Conservation (phyloP, 2,329 filamentous ascomycete genomes). For the Didymella exigua region DNA sequence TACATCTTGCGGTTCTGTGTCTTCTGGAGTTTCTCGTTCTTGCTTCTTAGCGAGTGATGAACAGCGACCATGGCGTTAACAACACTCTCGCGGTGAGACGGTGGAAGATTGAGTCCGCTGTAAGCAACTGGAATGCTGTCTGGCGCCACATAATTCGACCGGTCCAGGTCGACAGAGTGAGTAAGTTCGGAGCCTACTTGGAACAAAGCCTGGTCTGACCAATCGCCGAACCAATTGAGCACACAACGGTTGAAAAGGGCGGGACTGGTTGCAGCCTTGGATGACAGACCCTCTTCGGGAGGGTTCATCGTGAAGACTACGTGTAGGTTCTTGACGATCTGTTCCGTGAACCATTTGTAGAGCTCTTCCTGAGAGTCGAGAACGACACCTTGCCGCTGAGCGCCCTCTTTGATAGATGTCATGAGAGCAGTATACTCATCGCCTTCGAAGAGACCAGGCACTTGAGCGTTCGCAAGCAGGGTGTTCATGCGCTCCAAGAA, state of each 20-base stretch:
- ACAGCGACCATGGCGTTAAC: constrained; percentile 99
- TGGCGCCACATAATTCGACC: constrained; percentile 80
- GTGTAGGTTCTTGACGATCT: constrained; percentile 98
- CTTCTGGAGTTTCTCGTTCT: constrained; percentile 85
- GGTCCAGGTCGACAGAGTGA: constrained; percentile 92
- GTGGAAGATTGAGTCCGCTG: constrained; percentile 79
- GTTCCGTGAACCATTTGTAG: constrained; percentile 99
- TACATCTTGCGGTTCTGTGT: constrained; percentile 93
- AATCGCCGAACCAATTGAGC: constrained; percentile 99
- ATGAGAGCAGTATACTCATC: constrained; percentile 98
- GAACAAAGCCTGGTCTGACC: constrained; percentile 98
- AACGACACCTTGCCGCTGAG: constrained; percentile 91
- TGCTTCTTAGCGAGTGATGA: constrained; percentile 88
- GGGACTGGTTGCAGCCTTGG: constrained; percentile 95
- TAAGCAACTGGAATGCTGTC: constrained; percentile 94
- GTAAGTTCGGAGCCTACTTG: constrained; percentile 96
- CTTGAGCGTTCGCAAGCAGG: constrained; percentile 96
- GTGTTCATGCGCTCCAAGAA: constrained; percentile 99
- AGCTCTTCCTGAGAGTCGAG: constrained; percentile 97
- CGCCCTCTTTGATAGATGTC: constrained; percentile 98
- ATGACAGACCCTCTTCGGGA: constrained; percentile 90
- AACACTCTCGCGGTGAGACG: constrained; percentile 87
- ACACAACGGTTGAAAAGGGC: constrained; percentile 99
- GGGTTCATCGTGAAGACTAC: constrained; percentile 99
- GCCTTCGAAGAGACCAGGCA: constrained; percentile 97